Conservation (phyloP, 306 rosid genomes). For the Pueraria montana region DNA sequence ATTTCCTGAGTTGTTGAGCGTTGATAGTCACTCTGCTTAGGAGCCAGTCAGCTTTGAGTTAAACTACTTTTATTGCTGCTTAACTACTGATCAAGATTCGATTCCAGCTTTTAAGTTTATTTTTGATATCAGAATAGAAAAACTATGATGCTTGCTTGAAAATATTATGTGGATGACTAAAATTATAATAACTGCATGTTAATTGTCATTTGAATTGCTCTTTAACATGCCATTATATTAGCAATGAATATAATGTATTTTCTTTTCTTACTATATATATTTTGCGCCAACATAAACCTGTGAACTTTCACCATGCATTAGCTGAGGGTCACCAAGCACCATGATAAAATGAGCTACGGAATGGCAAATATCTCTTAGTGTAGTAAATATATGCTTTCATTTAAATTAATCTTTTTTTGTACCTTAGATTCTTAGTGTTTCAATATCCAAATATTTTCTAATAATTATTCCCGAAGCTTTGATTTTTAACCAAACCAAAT, state of each 20-base stretch:
- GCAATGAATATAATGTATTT: slow-evolving; percentile 18
- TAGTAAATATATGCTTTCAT: not conserved
- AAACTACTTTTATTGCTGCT: slow-evolving; percentile 18
- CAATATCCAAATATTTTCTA: slow-evolving; percentile 9
- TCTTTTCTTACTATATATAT: slow-evolving; percentile 12
- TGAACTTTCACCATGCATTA: slow-evolving; percentile 25
- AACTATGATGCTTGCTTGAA: slow-evolving; percentile 27
- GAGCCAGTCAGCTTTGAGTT: slow-evolving; percentile 7
- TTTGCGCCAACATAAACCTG: not conserved
- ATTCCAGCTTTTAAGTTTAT: not conserved
- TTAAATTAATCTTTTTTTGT: not conserved
- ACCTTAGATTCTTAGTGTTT: slow-evolving; percentile 12
- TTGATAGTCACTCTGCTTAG: slow-evolving; percentile 4
- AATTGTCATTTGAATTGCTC: slow-evolving; percentile 24
- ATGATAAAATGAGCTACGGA: slow-evolving; percentile 4
- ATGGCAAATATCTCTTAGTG: slow-evolving; percentile 2
- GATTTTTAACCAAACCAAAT: no score
- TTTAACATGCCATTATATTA: slow-evolving; percentile 20
- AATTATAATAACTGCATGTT: slow-evolving; percentile 7
- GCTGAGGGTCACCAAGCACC: not conserved
- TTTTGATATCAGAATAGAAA: slow-evolving; percentile 5
- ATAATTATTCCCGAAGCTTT: no score
- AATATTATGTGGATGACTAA: slow-evolving; percentile 13
- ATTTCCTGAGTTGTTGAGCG: slow-evolving; percentile 5
- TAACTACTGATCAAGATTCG: slow-evolving; percentile 30